Evolutionary conservation across 2,329 filamentous ascomycete genomes (phyloP), one percentile per base, ranked within the genome.

Genomic region (Cladosporium sp.): DNA sequence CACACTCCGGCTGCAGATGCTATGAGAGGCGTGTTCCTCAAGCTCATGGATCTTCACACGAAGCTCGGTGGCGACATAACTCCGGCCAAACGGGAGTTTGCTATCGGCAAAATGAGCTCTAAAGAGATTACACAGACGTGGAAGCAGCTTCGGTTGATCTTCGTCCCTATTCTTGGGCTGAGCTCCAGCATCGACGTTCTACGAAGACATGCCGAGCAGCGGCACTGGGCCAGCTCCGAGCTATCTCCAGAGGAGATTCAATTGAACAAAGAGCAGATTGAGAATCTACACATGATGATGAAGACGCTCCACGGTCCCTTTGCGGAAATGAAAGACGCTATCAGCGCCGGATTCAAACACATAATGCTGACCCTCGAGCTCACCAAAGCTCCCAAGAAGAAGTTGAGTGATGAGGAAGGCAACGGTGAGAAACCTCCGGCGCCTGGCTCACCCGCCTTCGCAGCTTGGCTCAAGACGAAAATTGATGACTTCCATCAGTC

Each of bases 61-160:
- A 89, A 87, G 65, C 71, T 89, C 4, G 76, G 83, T 49, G 77
- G 75, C 0, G 86, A 90, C 58, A 66, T 89, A 34, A 74, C 77
- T 1, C 89, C 87, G 63, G 86, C 85, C 0, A 89, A 89, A 67
- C 76, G 85, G 42, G 86, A 91, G 58, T 68, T 86, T n/a, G 86
- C 85, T 0, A 82, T 80, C 65, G 86, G 85, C 0, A 85, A 85
- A 58, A 68, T 89, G 5, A 75, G 77, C 11, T 77, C 83, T 0
- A 77, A 83, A 51, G 84, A 89, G 54, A 69, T 89, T 9, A 75
- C 80, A 42, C 69, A 78, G 35, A 76, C 86, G 6, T 83, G 80
- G 61, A 76, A 75, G 49, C 71, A 81, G 8, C 68, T 88, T 34
- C 78, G 82, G n/a, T 70, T 72, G 4, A 77, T 86, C 31, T 74